phyloP scores from a whole-genome alignment of 1,284 basidiomycete species.

The Trichosporon faecale region DNA sequence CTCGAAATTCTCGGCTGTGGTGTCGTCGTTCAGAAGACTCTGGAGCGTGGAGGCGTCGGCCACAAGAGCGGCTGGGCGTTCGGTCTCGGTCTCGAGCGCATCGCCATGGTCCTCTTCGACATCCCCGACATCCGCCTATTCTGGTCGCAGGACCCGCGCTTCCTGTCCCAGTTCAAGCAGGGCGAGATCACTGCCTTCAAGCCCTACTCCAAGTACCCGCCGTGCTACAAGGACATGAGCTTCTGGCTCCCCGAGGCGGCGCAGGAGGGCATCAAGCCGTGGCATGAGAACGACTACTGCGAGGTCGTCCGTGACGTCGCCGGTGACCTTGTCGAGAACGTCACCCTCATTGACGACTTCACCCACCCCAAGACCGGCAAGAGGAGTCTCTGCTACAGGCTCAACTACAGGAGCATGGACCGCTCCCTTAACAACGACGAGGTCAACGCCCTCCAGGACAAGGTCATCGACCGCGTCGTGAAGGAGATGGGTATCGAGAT shows the following conservation, averaged over 20 bases:
- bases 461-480: slow-evolving; percentile 52
- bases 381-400: slow-evolving; percentile 79
- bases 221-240: slow-evolving; percentile 84
- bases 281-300: slow-evolving; percentile 97
- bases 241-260: slow-evolving; percentile 70
- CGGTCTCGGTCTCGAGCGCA: slow-evolving; percentile 92
- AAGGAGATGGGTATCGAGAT: slow-evolving; percentile 55
- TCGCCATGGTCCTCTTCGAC: slow-evolving; percentile 95
- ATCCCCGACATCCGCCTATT: slow-evolving; percentile 99
- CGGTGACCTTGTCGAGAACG: slow-evolving; percentile 87
- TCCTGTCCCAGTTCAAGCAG: slow-evolving; percentile 77
- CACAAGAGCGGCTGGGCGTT: slow-evolving; percentile 97
- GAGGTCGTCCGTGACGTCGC: slow-evolving; percentile 89
- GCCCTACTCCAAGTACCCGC: slow-evolving; percentile 84
- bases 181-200: slow-evolving; percentile 76
- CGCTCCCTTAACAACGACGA: slow-evolving; percentile 87
- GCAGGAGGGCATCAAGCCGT: slow-evolving; percentile 32
- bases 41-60: slow-evolving; percentile 75
- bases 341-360: slow-evolving; percentile 86
- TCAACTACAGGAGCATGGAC: slow-evolving; percentile 97
- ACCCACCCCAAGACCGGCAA: slow-evolving; percentile 81
- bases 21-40: slow-evolving; percentile 82
- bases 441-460: slow-evolving; percentile 70
- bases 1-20: slow-evolving; percentile 94
- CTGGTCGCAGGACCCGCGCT: slow-evolving; percentile 88